Conservation (phyloP, 2,329 filamentous ascomycete species). For the Colletotrichum karsti region DNA sequence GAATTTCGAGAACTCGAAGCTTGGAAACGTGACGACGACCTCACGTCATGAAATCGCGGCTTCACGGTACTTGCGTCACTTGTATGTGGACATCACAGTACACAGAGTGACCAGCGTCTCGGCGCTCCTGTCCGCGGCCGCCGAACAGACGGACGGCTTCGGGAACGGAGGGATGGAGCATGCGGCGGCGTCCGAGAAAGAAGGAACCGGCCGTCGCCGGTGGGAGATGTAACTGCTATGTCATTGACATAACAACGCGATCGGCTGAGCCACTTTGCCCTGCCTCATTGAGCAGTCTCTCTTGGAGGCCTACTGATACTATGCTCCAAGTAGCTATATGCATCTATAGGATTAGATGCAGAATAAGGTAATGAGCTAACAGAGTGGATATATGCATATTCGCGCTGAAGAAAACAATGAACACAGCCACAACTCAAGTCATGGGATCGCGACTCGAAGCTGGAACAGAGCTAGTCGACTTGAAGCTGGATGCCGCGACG, state of each 20-base stretch:
- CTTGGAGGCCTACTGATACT: no score
- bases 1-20: fast-evolving
- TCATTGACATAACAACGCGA: no score
- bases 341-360: no score
- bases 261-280: no score
- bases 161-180: not conserved
- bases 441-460: not conserved
- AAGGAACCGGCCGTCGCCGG: not conserved
- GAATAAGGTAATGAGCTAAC: no score
- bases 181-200: not conserved
- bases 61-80: no score
- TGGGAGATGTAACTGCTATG: not conserved
- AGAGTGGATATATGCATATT: no score
- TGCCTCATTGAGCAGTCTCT: no score
- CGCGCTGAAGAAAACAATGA: not conserved
- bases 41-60: no score
- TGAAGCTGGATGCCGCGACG: not conserved
- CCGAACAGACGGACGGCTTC: not conserved
- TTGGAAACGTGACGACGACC: no score
- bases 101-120: not conserved
- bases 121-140: not conserved
- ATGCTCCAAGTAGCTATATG: no score
- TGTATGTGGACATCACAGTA: no score
- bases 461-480: not conserved
- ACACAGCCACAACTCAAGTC: not conserved